Percentiles rank a stretch among this genome's conserved stretches.
Evolutionary conservation across 208 protist species (phyloP).

Genomic region (Leishmania arabica): DNA sequence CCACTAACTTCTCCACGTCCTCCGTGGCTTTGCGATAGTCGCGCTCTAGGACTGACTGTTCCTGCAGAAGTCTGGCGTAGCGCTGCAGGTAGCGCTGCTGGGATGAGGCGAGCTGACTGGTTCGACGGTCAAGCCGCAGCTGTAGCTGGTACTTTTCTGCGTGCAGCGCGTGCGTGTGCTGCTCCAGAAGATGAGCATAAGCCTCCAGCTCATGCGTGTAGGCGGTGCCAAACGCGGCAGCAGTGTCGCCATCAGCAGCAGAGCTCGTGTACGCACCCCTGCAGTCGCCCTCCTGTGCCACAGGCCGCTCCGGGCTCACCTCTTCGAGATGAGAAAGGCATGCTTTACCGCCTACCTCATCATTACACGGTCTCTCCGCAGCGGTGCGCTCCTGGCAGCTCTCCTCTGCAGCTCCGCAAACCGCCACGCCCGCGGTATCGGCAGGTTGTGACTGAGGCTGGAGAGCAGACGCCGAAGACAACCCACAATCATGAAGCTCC

Average conservation of each 20-base stretch:
- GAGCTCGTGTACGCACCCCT: neutral
- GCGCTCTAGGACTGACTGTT: slow-evolving; percentile 15
- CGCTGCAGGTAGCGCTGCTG: slow-evolving; percentile 20
- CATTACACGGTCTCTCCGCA: neutral
- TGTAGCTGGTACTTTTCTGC: slow-evolving; percentile 24
- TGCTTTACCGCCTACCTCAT: neutral
- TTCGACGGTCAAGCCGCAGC: slow-evolving; percentile 23
- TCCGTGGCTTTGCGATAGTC: slow-evolving; percentile 13
- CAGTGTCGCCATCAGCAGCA: neutral
- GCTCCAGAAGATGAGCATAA: slow-evolving; percentile 10
- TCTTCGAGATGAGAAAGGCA: neutral
- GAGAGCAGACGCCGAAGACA: neutral
- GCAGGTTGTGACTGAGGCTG: neutral
- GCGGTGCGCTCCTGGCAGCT: neutral
- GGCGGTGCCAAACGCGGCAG: neutral
- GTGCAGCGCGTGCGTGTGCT: slow-evolving; percentile 14
- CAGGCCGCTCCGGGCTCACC: neutral
- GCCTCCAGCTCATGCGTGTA: slow-evolving; percentile 21
- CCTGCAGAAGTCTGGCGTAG: slow-evolving; percentile 19
- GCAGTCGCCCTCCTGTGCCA: neutral
- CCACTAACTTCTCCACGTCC: slow-evolving; percentile 20
- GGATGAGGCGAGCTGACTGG: slow-evolving; percentile 9
- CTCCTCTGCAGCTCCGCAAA: neutral
- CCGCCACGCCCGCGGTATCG: neutral
- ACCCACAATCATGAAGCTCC: neutral